A percentile compares a stretch with the other conserved stretches of the same genome.
Evolutionary conservation across 345 rosid genomes (phyloP).

Genomic region (Gossypium raimondii): DNA sequence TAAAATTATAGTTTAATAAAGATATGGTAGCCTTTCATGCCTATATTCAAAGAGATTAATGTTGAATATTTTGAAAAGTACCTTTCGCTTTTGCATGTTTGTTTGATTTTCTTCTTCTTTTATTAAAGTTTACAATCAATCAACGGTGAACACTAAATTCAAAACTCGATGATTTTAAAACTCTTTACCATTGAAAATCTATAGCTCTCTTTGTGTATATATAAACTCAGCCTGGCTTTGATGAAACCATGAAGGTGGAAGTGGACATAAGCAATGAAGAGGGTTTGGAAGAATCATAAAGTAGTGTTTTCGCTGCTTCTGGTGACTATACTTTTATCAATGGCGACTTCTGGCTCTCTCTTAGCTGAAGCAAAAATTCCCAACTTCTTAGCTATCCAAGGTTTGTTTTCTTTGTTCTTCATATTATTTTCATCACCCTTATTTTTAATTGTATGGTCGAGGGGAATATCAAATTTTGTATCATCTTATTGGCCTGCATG

Average conservation of each 20-base stretch:
- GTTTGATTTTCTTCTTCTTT: too few relatives aligned
- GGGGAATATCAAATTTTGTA: too few relatives aligned
- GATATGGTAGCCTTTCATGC: too few relatives aligned
- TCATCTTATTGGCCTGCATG: rapidly evolving
- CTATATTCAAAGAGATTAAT: too few relatives aligned
- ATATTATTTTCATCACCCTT: too few relatives aligned
- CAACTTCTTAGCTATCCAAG: not conserved
- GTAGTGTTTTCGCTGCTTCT: not conserved
- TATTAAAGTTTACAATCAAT: too few relatives aligned
- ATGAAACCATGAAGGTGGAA: not conserved
- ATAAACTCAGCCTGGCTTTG: not conserved
- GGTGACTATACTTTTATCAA: not conserved
- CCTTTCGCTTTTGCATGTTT: too few relatives aligned
- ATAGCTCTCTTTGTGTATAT: not conserved
- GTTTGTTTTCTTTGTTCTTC: not conserved
- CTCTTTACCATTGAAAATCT: too few relatives aligned
- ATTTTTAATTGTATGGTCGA: too few relatives aligned
- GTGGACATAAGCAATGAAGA: not conserved
- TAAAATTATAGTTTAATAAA: too few relatives aligned
- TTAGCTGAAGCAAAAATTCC: not conserved
- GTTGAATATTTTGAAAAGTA: too few relatives aligned
- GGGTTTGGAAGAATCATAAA: too few relatives aligned
- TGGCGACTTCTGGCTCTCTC: not conserved
- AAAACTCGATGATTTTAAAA: not conserved
- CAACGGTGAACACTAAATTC: not conserved